These are phyloP conservation scores for Rutstroemia sp. DNA, from an alignment of 2,329 filamentous ascomycete genomes.

Conservation along the genomic window DNA sequence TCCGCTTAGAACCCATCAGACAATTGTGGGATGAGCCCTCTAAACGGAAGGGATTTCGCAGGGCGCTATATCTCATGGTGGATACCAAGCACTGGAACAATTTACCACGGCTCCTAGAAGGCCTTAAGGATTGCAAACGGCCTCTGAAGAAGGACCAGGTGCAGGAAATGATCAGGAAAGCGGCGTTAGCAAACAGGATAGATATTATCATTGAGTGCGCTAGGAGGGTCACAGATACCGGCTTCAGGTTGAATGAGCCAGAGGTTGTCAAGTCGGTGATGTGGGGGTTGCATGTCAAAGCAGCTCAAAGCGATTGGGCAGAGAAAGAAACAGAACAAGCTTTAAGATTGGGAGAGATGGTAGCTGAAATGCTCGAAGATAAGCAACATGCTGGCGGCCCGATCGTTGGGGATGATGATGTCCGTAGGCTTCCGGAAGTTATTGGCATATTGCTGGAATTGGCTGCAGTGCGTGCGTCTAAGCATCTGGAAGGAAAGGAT, in stretches of 20 bases:
- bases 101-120: slow-evolving; percentile 27
- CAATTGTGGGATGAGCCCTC: slow-evolving; percentile 17
- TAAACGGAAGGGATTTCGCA: slow-evolving; percentile 4
- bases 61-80: slow-evolving; percentile 25
- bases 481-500: slow-evolving; percentile 33
- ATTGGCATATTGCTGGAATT: slow-evolving; percentile 37
- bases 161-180: slow-evolving; percentile 14
- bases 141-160: background rate
- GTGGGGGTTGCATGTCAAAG: slow-evolving; percentile 19
- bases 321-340: slow-evolving; percentile 22
- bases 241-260: slow-evolving; percentile 18
- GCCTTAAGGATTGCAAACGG: slow-evolving; percentile 16
- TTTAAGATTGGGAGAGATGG: slow-evolving; percentile 25
- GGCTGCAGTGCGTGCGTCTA: slow-evolving; percentile 35
- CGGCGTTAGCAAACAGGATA: slow-evolving; percentile 14
- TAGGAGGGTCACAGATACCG: slow-evolving; percentile 23
- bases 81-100: slow-evolving; percentile 29
- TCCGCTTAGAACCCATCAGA: slow-evolving; percentile 26
- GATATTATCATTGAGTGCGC: slow-evolving; percentile 27
- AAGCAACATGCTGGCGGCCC: slow-evolving; percentile 16
- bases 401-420: slow-evolving; percentile 23
- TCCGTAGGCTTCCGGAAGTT: slow-evolving; percentile 34
- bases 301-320: slow-evolving; percentile 17
- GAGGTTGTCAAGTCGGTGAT: slow-evolving; percentile 16
- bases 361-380: slow-evolving; percentile 26